A percentile compares a stretch with the other conserved stretches of the same genome.
Conservation (phyloP, 768 basidiomycete species). For the Cyathus striatus region DNA sequence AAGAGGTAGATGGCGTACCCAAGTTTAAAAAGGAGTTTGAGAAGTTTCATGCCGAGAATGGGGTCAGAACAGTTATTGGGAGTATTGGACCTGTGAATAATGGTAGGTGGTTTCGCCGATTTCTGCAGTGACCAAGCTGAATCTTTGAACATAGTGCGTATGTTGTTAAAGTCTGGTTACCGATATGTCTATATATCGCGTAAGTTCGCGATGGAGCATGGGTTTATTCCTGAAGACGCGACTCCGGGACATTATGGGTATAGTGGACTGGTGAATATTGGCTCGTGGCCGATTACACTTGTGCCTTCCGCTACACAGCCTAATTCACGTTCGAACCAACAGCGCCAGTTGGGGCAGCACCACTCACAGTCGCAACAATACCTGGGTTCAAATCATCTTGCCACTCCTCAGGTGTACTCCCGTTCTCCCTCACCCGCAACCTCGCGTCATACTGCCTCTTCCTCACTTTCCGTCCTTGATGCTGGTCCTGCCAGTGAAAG, state of each 20-base stretch:
- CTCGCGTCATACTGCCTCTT: neutral
- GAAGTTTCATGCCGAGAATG: slow-evolving; percentile 85
- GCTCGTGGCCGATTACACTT: slow-evolving; percentile 81
- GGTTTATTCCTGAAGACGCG: slow-evolving; percentile 84
- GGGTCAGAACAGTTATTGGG: slow-evolving; percentile 89
- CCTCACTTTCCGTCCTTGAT: neutral
- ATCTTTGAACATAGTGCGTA: slow-evolving; percentile 60
- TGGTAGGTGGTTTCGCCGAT: slow-evolving; percentile 53
- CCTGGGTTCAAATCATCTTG: neutral
- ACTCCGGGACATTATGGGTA: slow-evolving; percentile 94
- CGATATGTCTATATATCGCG: slow-evolving; percentile 94
- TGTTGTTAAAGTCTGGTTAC: slow-evolving; percentile 91
- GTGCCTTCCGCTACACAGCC: slow-evolving; percentile 26
- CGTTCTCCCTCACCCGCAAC: neutral
- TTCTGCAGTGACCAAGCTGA: neutral
- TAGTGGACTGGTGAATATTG: slow-evolving; percentile 80
- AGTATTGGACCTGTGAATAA: slow-evolving; percentile 86
- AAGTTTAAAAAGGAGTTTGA: slow-evolving; percentile 74
- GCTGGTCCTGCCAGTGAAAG: neutral
- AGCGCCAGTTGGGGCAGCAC: neutral
- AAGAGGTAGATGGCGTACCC: slow-evolving; percentile 46
- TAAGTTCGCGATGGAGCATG: slow-evolving; percentile 83
- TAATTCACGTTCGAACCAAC: slow-evolving; percentile 2
- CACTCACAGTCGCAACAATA: neutral
- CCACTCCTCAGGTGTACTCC: neutral